Evolutionary conservation across 2,329 filamentous ascomycete species (phyloP).

Genomic region (Aspergillus viridinutans): DNA sequence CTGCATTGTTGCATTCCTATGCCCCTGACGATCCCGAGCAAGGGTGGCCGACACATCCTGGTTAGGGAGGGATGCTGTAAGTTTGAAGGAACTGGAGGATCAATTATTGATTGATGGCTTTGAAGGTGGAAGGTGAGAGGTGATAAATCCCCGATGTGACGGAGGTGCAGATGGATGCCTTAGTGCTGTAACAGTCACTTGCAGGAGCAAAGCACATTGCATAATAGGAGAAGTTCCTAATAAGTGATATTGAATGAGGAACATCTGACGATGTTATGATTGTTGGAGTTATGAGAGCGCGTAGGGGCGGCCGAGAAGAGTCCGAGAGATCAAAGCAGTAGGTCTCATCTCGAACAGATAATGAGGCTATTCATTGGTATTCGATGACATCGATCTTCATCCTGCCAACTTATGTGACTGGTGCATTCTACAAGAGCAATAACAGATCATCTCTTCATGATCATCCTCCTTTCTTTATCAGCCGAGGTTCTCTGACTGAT

Average conservation of each 20-base stretch:
- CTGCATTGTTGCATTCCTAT: not conserved
- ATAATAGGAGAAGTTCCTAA: not conserved
- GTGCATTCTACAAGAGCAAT: not conserved
- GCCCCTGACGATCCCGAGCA: not conserved
- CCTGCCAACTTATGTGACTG: not conserved
- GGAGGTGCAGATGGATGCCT: not conserved
- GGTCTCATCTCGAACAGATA: not conserved
- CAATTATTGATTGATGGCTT: not conserved
- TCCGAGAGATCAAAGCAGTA: not conserved
- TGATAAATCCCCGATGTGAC: not conserved
- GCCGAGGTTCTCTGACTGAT: conserved; percentile 6
- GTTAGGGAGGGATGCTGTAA: not conserved
- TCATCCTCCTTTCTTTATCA: not conserved
- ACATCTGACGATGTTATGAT: not conserved
- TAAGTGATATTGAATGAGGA: not conserved
- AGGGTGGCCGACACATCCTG: not conserved
- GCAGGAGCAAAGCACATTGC: not conserved
- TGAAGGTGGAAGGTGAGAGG: not conserved
- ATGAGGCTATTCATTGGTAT: not conserved
- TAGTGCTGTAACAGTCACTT: not conserved
- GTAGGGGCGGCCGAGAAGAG: too few relatives aligned
- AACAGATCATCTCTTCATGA: not conserved
- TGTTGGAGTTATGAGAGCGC: not conserved
- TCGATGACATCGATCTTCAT: not conserved
- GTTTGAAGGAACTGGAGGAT: too few relatives aligned